phyloP scores from a whole-genome alignment of 176 grass and related monocot genomes.

The Puccinellia tenuiflora region DNA sequence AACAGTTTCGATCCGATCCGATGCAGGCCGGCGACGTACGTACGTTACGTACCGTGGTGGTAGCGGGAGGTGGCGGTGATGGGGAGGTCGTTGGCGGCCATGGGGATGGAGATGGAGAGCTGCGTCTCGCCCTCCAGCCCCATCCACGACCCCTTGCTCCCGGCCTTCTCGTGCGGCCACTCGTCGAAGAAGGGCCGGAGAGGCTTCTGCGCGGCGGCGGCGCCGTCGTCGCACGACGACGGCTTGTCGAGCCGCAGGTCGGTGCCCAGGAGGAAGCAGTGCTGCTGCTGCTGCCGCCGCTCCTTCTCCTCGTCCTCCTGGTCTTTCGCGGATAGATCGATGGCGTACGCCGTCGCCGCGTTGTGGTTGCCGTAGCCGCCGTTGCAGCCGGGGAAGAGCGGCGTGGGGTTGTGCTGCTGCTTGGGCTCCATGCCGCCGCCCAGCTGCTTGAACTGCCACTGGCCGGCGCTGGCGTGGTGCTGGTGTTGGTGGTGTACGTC shows the following conservation, averaged over 20 bases:
- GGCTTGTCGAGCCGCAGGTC: slow-evolving; percentile 79
- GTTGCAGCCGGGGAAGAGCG: slow-evolving; percentile 19
- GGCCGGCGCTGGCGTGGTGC: slow-evolving; percentile 12
- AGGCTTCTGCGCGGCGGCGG: slow-evolving; percentile 37
- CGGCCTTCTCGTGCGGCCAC: slow-evolving; percentile 59
- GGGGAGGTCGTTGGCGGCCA: slow-evolving; percentile 43
- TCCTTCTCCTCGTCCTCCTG: slow-evolving; percentile 31
- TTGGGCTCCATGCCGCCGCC: slow-evolving; percentile 46
- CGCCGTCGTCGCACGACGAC: neutral
- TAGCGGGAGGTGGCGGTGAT: slow-evolving; percentile 49
- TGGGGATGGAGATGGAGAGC: slow-evolving; percentile 65
- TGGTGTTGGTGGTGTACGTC: slow-evolving; percentile 25
- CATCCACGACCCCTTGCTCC: slow-evolving; percentile 60
- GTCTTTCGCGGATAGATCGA: slow-evolving; percentile 5
- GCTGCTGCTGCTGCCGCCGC: slow-evolving; percentile 61
- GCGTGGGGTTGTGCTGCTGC: neutral
- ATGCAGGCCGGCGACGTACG: neutral
- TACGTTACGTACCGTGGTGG: slow-evolving; percentile 12
- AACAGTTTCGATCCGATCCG: neutral
- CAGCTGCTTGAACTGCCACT: slow-evolving; percentile 83
- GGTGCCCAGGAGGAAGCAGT: slow-evolving; percentile 80
- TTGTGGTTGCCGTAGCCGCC: slow-evolving; percentile 28
- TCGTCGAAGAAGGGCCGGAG: slow-evolving; percentile 87
- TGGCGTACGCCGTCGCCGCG: neutral
- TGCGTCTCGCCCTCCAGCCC: slow-evolving; percentile 61